phyloP scores from a whole-genome alignment of 176 grass and related monocot genomes.

The Luzula sylvatica region DNA sequence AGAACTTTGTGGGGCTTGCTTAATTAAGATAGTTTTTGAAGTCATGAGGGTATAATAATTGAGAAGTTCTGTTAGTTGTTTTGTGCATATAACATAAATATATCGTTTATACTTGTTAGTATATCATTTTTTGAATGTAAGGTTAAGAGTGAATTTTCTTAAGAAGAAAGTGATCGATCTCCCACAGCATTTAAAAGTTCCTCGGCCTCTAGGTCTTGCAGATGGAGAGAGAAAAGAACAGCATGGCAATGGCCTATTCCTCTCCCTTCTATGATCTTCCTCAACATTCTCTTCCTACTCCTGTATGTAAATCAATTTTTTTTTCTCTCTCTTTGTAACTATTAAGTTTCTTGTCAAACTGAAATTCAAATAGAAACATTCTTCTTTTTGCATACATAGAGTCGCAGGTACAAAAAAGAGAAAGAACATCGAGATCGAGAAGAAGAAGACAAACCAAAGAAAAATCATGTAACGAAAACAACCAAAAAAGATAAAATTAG shows the following conservation, averaged over 20 bases:
- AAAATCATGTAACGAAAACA: not conserved
- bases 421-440: not conserved
- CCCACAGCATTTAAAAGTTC: no score
- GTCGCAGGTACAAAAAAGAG: slow-evolving; percentile 3
- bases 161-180: no score
- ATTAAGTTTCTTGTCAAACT: not conserved
- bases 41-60: no score
- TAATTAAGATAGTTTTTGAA: no score
- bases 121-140: no score
- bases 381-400: no score
- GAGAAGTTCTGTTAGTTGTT: no score
- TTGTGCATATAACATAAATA: no score
- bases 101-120: no score
- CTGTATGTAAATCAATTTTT: slow-evolving; percentile 13
- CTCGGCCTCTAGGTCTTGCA: not conserved
- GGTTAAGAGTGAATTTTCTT: no score
- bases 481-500: not conserved
- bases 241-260: slow-evolving; percentile 11
- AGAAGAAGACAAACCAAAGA: slow-evolving; percentile 1
- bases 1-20: no score
- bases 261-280: slow-evolving; percentile 9
- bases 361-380: no score
- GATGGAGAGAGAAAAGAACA: not conserved
- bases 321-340: not conserved
- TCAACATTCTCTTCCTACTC: slow-evolving; percentile 12